phyloP scores from a whole-genome alignment of 2,329 filamentous ascomycete genomes.

The Aureobasidium sp. region DNA sequence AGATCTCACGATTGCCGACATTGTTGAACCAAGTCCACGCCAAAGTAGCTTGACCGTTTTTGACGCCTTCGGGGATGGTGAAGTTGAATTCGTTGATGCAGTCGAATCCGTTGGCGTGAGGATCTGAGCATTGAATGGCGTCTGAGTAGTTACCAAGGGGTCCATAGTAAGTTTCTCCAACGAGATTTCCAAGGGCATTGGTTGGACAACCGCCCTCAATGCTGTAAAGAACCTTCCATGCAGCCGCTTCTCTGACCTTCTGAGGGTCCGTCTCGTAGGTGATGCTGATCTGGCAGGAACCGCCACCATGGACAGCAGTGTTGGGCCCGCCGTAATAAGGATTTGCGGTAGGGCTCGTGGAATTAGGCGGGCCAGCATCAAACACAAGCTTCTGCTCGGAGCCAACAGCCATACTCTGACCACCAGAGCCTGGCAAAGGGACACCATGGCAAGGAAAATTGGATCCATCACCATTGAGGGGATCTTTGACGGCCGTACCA shows the following conservation, averaged over 20 bases:
- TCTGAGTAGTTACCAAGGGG: slow-evolving; percentile 26
- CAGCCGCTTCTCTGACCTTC: slow-evolving; percentile 45
- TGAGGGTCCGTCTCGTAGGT: slow-evolving; percentile 69
- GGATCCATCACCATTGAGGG: slow-evolving; percentile 52
- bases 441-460: slow-evolving; percentile 80
- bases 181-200: slow-evolving; percentile 51
- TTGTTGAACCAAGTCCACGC: slow-evolving; percentile 96
- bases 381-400: slow-evolving; percentile 57
- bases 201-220: slow-evolving; percentile 81
- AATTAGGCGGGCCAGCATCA: slow-evolving; percentile 28
- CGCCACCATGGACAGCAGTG: slow-evolving; percentile 74
- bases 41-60: slow-evolving; percentile 69
- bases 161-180: slow-evolving; percentile 16
- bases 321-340: too few relatives aligned
- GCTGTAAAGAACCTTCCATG: slow-evolving; percentile 79
- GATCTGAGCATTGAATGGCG: slow-evolving; percentile 24
- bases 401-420: slow-evolving; percentile 56
- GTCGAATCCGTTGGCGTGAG: neutral
- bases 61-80: slow-evolving; percentile 63
- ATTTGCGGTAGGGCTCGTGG: too few relatives aligned
- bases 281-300: slow-evolving; percentile 83
- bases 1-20: slow-evolving; percentile 88
- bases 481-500: slow-evolving; percentile 49
- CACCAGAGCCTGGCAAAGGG: slow-evolving; percentile 38
- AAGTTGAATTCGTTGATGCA: slow-evolving; percentile 56